Conservation (phyloP, 2,329 filamentous ascomycete genomes). For the Leptographium wingfieldii region DNA sequence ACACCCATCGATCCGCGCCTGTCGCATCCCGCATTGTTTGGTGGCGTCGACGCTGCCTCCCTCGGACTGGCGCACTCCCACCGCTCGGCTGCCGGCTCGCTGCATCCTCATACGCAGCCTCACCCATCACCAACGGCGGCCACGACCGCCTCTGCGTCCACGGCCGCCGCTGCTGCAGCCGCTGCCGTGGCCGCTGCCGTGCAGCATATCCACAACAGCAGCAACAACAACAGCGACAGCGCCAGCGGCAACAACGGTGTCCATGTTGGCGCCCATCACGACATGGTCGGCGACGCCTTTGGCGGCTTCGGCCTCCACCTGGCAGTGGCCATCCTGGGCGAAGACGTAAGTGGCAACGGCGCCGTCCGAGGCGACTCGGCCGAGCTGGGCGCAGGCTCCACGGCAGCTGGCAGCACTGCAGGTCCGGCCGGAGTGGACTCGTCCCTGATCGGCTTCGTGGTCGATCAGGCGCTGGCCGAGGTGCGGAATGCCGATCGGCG, state of each 20-base stretch:
- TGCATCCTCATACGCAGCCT: background rate
- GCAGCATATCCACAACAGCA: background rate
- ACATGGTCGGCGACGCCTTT: background rate
- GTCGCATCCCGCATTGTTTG: background rate
- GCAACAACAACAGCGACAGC: background rate
- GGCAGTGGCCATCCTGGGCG: slow-evolving; percentile 4
- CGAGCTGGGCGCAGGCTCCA: background rate
- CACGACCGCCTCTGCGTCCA: background rate
- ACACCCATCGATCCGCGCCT: slow-evolving; percentile 5
- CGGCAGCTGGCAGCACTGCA: background rate
- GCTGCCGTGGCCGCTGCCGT: slow-evolving; percentile 8
- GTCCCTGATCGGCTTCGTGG: slow-evolving; percentile 27
- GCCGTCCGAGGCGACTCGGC: background rate
- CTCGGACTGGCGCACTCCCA: background rate
- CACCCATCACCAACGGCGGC: background rate
- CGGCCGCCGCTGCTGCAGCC: slow-evolving; percentile 8
- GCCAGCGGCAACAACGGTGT: background rate
- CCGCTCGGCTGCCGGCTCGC: background rate
- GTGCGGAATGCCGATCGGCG: slow-evolving; percentile 29
- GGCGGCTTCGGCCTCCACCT: slow-evolving; percentile 4
- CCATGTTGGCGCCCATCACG: too few species aligned
- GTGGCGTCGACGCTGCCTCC: background rate
- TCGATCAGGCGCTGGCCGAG: slow-evolving; percentile 33
- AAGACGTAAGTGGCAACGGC: background rate
- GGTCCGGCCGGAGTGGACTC: slow-evolving; percentile 17